These are phyloP conservation scores for Crithidia brevicula DNA, from an alignment of 208 protist genomes.

Conservation along the genomic window DNA sequence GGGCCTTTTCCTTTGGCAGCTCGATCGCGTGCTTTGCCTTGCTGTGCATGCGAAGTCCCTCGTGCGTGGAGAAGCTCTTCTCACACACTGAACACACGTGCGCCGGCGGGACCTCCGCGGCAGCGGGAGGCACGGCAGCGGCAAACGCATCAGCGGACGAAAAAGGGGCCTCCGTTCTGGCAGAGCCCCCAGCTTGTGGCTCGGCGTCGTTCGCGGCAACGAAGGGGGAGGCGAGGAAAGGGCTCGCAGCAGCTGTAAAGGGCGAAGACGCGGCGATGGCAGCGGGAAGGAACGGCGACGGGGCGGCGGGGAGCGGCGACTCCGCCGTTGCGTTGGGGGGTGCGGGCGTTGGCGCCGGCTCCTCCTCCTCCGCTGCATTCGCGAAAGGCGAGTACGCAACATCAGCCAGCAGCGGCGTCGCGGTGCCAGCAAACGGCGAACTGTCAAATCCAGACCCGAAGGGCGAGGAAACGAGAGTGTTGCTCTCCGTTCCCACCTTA, in stretches of 20 bases:
- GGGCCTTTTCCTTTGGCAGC: constrained; percentile 35
- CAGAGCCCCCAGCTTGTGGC: constrained; percentile 1
- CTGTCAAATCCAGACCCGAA: constrained; percentile 36
- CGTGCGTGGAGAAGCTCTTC: constrained; percentile 59
- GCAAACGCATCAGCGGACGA: not conserved
- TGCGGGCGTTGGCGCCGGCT: not conserved
- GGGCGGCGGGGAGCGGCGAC: not conserved
- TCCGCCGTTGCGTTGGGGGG: not conserved
- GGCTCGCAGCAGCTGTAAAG: constrained; percentile 35
- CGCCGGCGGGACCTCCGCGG: constrained; percentile 18
- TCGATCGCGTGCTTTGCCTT: constrained; percentile 80
- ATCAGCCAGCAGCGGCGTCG: constrained; percentile 45
- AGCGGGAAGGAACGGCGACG: constrained; percentile 44
- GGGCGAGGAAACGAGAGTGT: constrained; percentile 57
- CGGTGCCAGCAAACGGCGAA: constrained; percentile 41
- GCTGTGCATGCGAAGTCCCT: constrained; percentile 78
- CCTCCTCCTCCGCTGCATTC: not conserved
- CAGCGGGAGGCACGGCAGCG: constrained; percentile 18
- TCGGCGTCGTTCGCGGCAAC: not conserved
- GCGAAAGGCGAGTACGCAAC: constrained; percentile 48
- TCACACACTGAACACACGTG: constrained; percentile 70
- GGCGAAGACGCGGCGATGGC: constrained; percentile 27
- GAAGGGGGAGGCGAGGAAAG: constrained; percentile 23
- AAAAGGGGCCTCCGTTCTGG: not conserved
- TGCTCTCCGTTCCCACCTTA: not conserved